These are phyloP conservation scores for Metschnikowia noctiluminum DNA, from an alignment of 805 yeast genomes.

Conservation along the genomic window DNA sequence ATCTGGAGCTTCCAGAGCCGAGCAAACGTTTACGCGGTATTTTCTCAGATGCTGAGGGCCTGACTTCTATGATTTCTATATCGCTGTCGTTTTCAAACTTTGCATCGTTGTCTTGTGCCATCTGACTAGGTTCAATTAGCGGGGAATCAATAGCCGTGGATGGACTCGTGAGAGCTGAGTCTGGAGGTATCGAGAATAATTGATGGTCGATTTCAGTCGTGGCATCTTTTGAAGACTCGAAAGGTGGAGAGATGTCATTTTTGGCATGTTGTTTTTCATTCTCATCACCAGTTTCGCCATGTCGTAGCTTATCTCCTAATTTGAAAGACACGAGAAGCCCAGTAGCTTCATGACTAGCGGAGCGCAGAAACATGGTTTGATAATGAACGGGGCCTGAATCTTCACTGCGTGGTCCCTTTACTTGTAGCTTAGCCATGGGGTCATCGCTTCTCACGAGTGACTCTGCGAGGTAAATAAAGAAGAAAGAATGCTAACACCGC, in stretches of 20 bases:
- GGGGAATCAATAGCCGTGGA: neutral
- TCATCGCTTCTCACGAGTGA: conserved; percentile 2
- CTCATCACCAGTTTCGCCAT: neutral
- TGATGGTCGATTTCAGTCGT: neutral
- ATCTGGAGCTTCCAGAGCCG: neutral
- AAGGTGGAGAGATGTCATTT: neutral
- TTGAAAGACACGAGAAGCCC: conserved; percentile 11
- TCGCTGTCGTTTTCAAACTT: conserved; percentile 11
- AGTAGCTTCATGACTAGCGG: conserved; percentile 3
- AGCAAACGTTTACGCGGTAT: neutral
- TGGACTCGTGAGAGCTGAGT: neutral
- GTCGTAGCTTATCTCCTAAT: conserved; percentile 13
- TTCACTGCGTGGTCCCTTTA: conserved; percentile 14
- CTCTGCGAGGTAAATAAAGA: neutral
- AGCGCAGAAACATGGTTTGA: conserved; percentile 8
- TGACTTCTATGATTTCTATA: conserved; percentile 17
- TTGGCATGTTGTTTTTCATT: neutral
- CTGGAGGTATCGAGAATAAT: neutral
- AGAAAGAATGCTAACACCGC: neutral
- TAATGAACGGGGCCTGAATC: conserved; percentile 12
- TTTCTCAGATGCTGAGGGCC: neutral
- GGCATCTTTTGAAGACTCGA: neutral
- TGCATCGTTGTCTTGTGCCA: neutral
- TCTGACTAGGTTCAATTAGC: neutral
- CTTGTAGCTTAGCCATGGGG: conserved; percentile 13